Evolutionary conservation across 257 asterid species (phyloP).

Genomic region (Nicotiana tabacum): DNA sequence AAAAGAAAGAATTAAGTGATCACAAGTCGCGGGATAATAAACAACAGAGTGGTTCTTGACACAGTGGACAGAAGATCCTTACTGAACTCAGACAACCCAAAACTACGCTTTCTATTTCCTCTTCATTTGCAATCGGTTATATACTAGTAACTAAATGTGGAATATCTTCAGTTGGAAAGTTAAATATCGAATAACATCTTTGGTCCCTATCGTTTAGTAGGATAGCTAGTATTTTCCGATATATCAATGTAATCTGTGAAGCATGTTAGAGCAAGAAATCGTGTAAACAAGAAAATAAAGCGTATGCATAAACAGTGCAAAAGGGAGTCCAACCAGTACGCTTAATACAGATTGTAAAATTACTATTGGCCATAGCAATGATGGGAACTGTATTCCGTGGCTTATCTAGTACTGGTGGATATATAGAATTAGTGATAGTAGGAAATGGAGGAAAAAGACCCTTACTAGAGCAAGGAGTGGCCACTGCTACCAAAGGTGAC

Average conservation of each 20-base stretch:
- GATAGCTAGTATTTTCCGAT: too few species aligned
- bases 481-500: constrained; percentile 27
- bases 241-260: neutral
- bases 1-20: too few species aligned
- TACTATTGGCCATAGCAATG: neutral
- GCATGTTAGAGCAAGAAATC: neutral
- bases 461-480: constrained; percentile 8
- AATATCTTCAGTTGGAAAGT: too few species aligned
- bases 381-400: neutral
- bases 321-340: neutral
- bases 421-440: neutral
- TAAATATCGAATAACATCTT: too few species aligned
- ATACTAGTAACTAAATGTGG: too few species aligned
- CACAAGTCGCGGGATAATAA: too few species aligned
- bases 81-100: too few species aligned
- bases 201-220: too few species aligned
- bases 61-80: too few species aligned
- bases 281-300: neutral
- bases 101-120: too few species aligned
- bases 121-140: too few species aligned
- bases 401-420: neutral
- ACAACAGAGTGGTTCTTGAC: too few species aligned
- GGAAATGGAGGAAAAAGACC: neutral
- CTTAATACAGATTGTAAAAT: neutral
- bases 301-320: neutral